A percentile compares a stretch with the other conserved stretches of the same genome.
Evolutionary conservation across 805 yeast species (phyloP).

Genomic region (Kuraishia molischiana): DNA sequence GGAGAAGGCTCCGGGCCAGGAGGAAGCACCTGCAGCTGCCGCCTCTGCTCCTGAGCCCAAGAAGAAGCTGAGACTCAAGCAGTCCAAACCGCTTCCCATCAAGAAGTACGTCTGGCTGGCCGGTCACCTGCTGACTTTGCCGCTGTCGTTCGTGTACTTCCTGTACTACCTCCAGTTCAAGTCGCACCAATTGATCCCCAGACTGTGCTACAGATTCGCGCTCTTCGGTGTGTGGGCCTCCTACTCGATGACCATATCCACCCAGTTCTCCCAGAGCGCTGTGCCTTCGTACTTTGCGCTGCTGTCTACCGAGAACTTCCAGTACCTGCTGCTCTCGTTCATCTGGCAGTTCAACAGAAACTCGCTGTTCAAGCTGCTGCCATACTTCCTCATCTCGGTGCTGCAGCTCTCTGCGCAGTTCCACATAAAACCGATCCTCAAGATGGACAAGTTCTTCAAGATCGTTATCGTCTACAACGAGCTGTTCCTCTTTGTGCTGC

Average conservation of each 20-base stretch:
- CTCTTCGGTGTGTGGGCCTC: constrained; percentile 47
- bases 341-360: constrained; percentile 59
- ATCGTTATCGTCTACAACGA: constrained; percentile 52
- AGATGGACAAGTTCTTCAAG: constrained; percentile 27
- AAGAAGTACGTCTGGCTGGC: constrained; percentile 43
- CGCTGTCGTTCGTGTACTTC: constrained; percentile 29
- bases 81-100: constrained; percentile 22
- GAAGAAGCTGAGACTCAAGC: constrained; percentile 25
- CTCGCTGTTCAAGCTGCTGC: constrained; percentile 56
- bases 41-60: constrained; percentile 18
- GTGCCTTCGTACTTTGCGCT: constrained; percentile 56
- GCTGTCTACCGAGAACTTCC: constrained; percentile 70
- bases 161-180: constrained; percentile 21
- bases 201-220: constrained; percentile 43
- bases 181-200: constrained; percentile 33
- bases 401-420: constrained; percentile 40
- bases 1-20: too few species aligned
- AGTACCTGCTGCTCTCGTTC: constrained; percentile 42
- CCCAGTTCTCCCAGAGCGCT: constrained; percentile 45
- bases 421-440: constrained; percentile 30
- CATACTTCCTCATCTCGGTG: constrained; percentile 45
- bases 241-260: constrained; percentile 40
- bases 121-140: constrained; percentile 40
- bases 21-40: too few species aligned
- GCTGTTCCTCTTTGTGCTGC: constrained; percentile 38